phyloP scores from a whole-genome alignment of 768 basidiomycete genomes.

The Tricholoma hemisulphureum region DNA sequence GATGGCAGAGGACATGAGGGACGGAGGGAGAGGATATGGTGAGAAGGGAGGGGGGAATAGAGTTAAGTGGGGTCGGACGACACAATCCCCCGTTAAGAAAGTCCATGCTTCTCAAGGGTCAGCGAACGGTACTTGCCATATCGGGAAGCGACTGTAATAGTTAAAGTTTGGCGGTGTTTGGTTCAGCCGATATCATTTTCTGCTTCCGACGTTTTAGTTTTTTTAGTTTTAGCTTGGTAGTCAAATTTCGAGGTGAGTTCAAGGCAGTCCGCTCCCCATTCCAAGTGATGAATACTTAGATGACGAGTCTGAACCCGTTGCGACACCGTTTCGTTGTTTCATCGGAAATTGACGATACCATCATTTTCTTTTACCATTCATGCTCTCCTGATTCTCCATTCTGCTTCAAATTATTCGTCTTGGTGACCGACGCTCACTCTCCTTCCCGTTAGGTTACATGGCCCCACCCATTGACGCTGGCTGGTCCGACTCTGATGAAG shows the following conservation, averaged over 20 bases:
- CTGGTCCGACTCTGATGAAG: conserved; percentile 85
- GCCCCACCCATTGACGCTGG: conserved; percentile 48
- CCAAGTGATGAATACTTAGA: conserved; percentile 47
- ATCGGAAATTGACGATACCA: conserved; percentile 60
- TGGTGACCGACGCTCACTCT: conserved; percentile 15
- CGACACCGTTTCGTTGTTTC: conserved; percentile 59
- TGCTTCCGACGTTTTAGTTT: conserved; percentile 12
- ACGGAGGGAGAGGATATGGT: conserved; percentile 27
- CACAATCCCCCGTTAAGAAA: conserved; percentile 25
- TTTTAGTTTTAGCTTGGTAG: no score
- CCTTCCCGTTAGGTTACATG: conserved; percentile 32
- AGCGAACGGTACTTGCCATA: conserved; percentile 4
- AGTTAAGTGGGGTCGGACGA: conserved; percentile 21
- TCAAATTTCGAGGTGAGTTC: no score
- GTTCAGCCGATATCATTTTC: conserved; percentile 5
- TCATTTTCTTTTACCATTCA: conserved; percentile 82
- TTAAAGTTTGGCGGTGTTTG: conserved; percentile 30
- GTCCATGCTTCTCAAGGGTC: conserved; percentile 7
- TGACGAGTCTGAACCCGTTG: conserved; percentile 78
- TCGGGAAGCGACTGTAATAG: conserved; percentile 9
- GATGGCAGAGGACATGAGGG: conserved; percentile 20
- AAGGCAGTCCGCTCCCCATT: conserved; percentile 13
- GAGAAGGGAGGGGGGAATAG: conserved; percentile 16
- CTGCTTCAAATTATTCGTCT: conserved; percentile 10
- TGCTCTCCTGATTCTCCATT: conserved; percentile 73